Evolutionary conservation across 768 basidiomycete genomes (phyloP), one percentile per base, ranked within the genome.

Genomic region (Boletus insuetus): DNA sequence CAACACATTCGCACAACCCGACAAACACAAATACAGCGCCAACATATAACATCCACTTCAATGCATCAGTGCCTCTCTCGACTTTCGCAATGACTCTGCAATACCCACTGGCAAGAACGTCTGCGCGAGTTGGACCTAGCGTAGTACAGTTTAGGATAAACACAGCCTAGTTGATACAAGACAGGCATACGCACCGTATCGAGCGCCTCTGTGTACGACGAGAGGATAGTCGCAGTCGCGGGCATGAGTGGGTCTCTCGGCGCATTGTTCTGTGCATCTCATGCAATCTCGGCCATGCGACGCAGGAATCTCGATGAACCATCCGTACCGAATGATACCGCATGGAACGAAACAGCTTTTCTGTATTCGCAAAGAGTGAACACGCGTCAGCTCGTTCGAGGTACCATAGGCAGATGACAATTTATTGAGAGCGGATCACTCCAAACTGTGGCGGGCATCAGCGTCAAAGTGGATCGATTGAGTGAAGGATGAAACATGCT

Each of bases 81-180:
- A 79, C 60, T 81, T 85, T 58, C 75, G 74, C 67, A 85, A 63
- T 1, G 83, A 82, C 49, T 82, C 80, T 0, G 82, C 82, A 50
- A 84, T 75, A 32, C 77, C 78, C n/a, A n/a, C n/a, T n/a, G n/a
- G n/a, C 22, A 84, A 62, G 74, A 85, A 85, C 3, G 83, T 79
- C 60, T 83, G 73, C 1, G 83, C 77, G 11, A 85, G 74, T 54
- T 74, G 77, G 13, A 84, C 73, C 83, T 84, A 12, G 37, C 3
- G 6, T 16, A n/a, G 26, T 8, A 35, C 34, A 5, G 24, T 35
- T 5, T 8, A 35, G 34, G 12, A 35, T 4, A 34, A 34, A 12
- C 34, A 12, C 13, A 34, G 12, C 13, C n/a, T n/a, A n/a, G n/a
- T n/a, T n/a, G n/a, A 2, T 14, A 13, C 34, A 7, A 26, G 4